Evolutionary conservation across 1,139 yeast species (phyloP), one percentile per base, ranked within the genome.

Genomic region (Candida sojae): DNA sequence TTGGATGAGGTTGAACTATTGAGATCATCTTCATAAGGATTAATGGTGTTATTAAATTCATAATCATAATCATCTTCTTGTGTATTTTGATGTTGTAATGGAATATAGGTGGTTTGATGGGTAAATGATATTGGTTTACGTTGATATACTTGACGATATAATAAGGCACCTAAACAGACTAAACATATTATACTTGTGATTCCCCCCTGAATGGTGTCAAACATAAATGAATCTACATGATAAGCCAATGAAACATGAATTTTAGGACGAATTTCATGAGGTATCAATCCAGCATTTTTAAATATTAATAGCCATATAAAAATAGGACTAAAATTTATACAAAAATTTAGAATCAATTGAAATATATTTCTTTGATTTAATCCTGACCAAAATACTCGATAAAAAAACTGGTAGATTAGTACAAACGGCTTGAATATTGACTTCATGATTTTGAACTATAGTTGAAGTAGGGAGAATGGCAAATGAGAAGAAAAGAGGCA

Each of bases 221-320:
- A 75, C 54, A 74, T 59, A 48, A 61, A 63, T n/a, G 57, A 52
- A 54, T 81, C 86, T 38, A 70, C 48, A 41, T 69, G 62, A 53
- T 67, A 71, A 9, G 79, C 73, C 25, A 80, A 59, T 48, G 73
- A 65, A 45, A 80, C 84, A 54, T 78, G 77, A 46, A 85, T 84
- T 1, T 57, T 54, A 0, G 90, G 91, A 50, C 89, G 70, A 52
- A 77, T 69, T 6, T 66, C 65, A 23, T 69, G 73, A 3, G 90
- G 90, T 21, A 85, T 82, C 9, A 73, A 48, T 5, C 82, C 82
- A 2, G 88, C 87, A 56, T 83, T 76, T 58, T 83, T 80, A 65
- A 84, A 85, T 13, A 83, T 73, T 45, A 67, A 52, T 42, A 84
- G 64, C 90, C 90, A 84, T 30, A 75, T 55, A 43, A 81, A 67